These are phyloP conservation scores for Penicillium robsamsonii DNA, from an alignment of 495 filamentous ascomycete genomes.

Conservation along the genomic window DNA sequence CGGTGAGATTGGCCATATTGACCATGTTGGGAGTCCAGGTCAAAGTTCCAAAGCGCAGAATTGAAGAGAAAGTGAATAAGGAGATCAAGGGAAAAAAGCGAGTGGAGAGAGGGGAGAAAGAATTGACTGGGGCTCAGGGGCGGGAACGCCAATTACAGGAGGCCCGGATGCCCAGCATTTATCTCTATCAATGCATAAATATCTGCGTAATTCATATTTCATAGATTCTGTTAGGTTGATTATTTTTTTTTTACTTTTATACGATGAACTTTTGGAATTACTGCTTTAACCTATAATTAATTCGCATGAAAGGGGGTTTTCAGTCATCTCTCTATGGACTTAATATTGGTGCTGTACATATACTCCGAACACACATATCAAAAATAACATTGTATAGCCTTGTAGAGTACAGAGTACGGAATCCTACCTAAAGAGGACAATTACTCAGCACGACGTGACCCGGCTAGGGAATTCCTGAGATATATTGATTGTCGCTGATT, in stretches of 20 bases:
- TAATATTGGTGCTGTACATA: background rate
- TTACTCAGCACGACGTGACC: constrained; percentile 21
- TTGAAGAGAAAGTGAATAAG: background rate
- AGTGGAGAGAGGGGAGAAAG: constrained; percentile 20
- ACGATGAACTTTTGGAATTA: no score
- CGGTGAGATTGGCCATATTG: constrained; percentile 62
- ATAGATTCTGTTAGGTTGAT: background rate
- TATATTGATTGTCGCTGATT: constrained; percentile 8
- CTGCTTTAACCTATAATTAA: no score
- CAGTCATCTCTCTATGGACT: background rate
- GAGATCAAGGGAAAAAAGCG: constrained; percentile 14
- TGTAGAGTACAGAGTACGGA: no score
- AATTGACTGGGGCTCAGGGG: constrained; percentile 28
- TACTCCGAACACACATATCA: no score
- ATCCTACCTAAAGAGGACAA: background rate
- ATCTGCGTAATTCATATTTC: background rate
- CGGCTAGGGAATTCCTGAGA: constrained; percentile 16
- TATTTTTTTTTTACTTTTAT: background rate
- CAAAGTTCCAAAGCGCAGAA: background rate
- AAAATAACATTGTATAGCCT: no score
- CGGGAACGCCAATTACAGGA: constrained; percentile 23
- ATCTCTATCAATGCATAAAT: background rate
- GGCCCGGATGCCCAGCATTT: constrained; percentile 4
- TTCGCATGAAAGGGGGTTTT: background rate
- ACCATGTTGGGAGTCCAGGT: constrained; percentile 7